Conservation (phyloP, 192 early-diverging fungal species). For the Phlyctochytrium planicorne region DNA sequence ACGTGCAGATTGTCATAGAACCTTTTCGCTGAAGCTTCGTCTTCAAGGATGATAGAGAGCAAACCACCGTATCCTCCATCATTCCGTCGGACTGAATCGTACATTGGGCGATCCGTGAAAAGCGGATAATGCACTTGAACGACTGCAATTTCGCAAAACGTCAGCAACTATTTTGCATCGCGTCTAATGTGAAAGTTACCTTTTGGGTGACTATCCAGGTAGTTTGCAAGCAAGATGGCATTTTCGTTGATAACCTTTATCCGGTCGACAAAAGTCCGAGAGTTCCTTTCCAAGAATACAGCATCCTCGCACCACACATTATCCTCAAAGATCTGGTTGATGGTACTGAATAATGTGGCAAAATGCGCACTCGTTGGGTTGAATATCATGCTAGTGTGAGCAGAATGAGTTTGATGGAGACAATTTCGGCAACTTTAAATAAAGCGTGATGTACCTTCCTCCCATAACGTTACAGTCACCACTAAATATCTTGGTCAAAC, state of each 20-base stretch:
- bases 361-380: too few relatives aligned
- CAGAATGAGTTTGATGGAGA: too few relatives aligned
- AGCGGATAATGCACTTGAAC: conserved; percentile 81
- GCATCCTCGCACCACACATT: conserved; percentile 88
- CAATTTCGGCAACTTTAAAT: too few relatives aligned
- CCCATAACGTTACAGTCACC: conserved; percentile 98
- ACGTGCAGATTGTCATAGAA: conserved; percentile 83
- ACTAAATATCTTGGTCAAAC: conserved; percentile 92
- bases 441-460: conserved; percentile 88
- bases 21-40: conserved; percentile 46
- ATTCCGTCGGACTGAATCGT: conserved; percentile 52
- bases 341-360: too few relatives aligned
- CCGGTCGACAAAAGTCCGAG: conserved; percentile 77
- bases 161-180: too few relatives aligned
- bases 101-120: conserved; percentile 66
- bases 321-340: conserved; percentile 74
- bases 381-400: too few relatives aligned
- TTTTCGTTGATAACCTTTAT: conserved; percentile 75
- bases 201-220: conserved; percentile 65
- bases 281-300: conserved; percentile 95
- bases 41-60: conserved; percentile 74
- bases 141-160: conserved; percentile 65
- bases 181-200: conserved; percentile 42
- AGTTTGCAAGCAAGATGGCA: conserved; percentile 61
- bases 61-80: conserved; percentile 84